These are phyloP conservation scores for Chenopodium berlandieri DNA, from an alignment of 148 eudicot genomes.

Conservation along the genomic window DNA sequence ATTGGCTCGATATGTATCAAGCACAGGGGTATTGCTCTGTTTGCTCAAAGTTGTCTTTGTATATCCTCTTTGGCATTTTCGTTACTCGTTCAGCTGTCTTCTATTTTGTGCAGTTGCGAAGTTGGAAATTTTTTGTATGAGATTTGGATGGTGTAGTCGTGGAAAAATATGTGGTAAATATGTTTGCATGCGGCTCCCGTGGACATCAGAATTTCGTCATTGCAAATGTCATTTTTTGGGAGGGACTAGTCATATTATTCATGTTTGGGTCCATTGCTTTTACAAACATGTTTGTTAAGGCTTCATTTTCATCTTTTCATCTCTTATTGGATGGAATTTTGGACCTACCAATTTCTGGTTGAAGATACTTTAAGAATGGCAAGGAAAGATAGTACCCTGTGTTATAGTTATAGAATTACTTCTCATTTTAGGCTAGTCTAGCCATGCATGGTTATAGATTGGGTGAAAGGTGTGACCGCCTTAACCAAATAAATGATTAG, in stretches of 20 bases:
- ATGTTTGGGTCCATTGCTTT: neutral
- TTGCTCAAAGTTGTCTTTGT: neutral
- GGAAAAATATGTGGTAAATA: conserved; percentile 15
- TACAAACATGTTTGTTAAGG: conserved; percentile 9
- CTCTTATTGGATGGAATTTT: neutral
- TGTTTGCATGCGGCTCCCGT: conserved; percentile 5
- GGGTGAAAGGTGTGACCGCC: neutral
- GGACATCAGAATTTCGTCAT: conserved; percentile 27
- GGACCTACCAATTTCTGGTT: conserved; percentile 1
- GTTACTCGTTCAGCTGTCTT: neutral
- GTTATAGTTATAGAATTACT: neutral
- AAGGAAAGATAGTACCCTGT: neutral
- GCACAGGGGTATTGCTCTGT: neutral
- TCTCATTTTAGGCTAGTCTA: neutral
- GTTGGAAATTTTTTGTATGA: neutral
- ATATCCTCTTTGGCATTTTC: neutral
- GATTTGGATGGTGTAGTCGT: neutral
- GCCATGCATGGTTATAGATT: neutral
- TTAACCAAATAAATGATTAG: neutral
- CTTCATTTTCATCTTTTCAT: conserved; percentile 19
- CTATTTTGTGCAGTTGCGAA: conserved; percentile 5
- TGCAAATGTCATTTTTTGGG: conserved; percentile 33
- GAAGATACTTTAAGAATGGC: neutral
- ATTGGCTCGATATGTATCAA: neutral
- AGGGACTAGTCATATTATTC: neutral